Percentiles rank a stretch among this genome's conserved stretches.
Conservation (phyloP, 805 yeast genomes). For the Starmera pachycereana region DNA sequence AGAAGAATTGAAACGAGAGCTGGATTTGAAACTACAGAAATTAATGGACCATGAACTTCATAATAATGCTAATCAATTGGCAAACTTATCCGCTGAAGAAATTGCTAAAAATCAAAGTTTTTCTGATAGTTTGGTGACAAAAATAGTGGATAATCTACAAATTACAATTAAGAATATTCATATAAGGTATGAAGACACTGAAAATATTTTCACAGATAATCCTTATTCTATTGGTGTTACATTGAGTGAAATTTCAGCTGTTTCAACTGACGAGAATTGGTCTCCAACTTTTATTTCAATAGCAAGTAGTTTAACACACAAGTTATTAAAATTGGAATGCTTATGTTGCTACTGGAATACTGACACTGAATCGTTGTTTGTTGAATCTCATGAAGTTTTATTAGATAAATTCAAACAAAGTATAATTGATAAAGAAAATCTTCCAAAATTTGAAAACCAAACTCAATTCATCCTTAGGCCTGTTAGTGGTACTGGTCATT, state of each 20-base stretch:
- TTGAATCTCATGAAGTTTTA: constrained; percentile 38
- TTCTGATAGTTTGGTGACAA: constrained; percentile 77
- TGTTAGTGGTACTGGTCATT: constrained; percentile 77
- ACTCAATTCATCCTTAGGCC: constrained; percentile 66
- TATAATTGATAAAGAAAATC: constrained; percentile 25
- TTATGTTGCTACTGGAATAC: constrained; percentile 83
- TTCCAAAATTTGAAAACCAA: constrained; percentile 19
- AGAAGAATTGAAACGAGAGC: constrained; percentile 49
- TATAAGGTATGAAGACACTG: constrained; percentile 78
- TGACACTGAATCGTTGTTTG: constrained; percentile 36
- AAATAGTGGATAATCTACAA: constrained; percentile 87
- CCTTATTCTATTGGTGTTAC: constrained; percentile 83
- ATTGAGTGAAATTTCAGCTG: constrained; percentile 79
- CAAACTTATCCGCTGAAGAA: constrained; percentile 24
- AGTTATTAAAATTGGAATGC: constrained; percentile 63
- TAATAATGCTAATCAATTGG: constrained; percentile 33
- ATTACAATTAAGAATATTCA: constrained; percentile 87
- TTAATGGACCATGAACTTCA: constrained; percentile 52
- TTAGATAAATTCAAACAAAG: constrained; percentile 36
- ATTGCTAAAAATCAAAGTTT: constrained; percentile 62
- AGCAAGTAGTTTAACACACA: constrained; percentile 56
- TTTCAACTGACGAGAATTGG: constrained; percentile 83
- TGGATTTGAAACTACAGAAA: constrained; percentile 54
- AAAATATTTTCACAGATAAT: constrained; percentile 50
- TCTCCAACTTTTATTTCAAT: constrained; percentile 73